A percentile compares a stretch with the other conserved stretches of the same genome.
These are phyloP conservation scores for Neurospora sp. DNA, from an alignment of 495 filamentous ascomycete species.

Conservation along the genomic window DNA sequence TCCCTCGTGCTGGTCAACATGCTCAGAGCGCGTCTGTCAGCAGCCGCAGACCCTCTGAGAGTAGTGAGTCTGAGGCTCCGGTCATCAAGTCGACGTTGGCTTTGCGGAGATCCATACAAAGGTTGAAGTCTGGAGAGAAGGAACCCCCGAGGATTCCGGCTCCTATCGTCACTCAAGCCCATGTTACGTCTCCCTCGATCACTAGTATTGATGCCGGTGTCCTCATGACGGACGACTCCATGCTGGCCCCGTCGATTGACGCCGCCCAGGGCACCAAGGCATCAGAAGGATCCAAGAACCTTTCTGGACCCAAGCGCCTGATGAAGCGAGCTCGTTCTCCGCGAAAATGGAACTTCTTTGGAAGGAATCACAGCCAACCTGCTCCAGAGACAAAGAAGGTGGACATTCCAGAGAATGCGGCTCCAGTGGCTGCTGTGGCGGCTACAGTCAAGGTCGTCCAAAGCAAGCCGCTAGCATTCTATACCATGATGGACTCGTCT, in stretches of 20 bases:
- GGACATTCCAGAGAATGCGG: constrained; percentile 27
- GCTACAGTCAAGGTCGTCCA: constrained; percentile 32
- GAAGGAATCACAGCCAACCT: constrained; percentile 52
- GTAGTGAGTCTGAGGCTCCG: constrained; percentile 38
- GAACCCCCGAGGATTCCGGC: constrained; percentile 30
- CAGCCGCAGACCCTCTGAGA: constrained; percentile 37
- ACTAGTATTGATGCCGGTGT: constrained; percentile 41
- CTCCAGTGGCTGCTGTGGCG: constrained; percentile 4
- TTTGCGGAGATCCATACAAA: constrained; percentile 41
- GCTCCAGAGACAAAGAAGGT: constrained; percentile 24
- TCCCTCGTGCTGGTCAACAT: constrained; percentile 22
- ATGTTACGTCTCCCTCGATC: constrained; percentile 32
- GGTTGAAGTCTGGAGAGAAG: constrained; percentile 30
- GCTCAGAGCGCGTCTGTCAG: constrained; percentile 13
- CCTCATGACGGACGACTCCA: constrained; percentile 40
- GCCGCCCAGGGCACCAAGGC: constrained; percentile 9
- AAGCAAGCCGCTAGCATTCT: constrained; percentile 54
- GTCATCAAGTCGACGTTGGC: constrained; percentile 37
- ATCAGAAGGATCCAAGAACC: constrained; percentile 1
- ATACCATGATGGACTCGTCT: constrained; percentile 67
- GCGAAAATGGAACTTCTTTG: constrained; percentile 76
- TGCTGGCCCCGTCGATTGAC: constrained; percentile 19
- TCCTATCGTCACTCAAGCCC: constrained; percentile 28
- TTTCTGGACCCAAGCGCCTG: constrained; percentile 35
- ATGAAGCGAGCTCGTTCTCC: constrained; percentile 50